Evolutionary conservation across 2,329 filamentous ascomycete genomes (phyloP).

Genomic region (Aspergillus japonicus): DNA sequence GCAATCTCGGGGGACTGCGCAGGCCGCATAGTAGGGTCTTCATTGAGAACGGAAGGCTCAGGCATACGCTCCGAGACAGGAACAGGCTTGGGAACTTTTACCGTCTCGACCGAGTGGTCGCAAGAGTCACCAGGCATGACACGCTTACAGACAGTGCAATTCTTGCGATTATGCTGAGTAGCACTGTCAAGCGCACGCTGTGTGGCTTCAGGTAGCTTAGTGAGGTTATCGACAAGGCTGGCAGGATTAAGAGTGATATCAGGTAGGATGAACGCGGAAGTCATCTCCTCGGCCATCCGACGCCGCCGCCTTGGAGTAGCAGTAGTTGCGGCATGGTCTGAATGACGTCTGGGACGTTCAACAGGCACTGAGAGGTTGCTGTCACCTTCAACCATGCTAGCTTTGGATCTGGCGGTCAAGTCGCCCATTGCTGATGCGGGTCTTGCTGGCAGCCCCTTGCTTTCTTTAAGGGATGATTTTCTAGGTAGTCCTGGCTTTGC

Average conservation of each 20-base stretch:
- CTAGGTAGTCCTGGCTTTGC: constrained; percentile 43
- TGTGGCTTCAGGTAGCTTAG: constrained; percentile 38
- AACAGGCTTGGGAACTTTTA: constrained; percentile 50
- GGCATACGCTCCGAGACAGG: constrained; percentile 53
- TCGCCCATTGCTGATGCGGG: constrained; percentile 38
- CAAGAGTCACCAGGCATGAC: constrained; percentile 36
- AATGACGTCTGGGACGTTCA: constrained; percentile 38
- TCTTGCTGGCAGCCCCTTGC: constrained; percentile 37
- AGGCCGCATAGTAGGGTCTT: constrained; percentile 60
- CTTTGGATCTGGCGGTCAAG: constrained; percentile 32
- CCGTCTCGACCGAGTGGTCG: constrained; percentile 31
- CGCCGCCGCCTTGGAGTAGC: constrained; percentile 52
- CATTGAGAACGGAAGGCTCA: constrained; percentile 45
- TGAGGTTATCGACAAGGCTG: constrained; percentile 29
- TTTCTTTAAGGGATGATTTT: constrained; percentile 57
- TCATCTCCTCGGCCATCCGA: constrained; percentile 55
- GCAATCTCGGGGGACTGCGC: constrained; percentile 69
- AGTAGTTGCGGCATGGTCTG: constrained; percentile 50
- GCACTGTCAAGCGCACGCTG: constrained; percentile 43
- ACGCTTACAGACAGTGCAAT: constrained; percentile 58
- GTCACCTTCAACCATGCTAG: constrained; percentile 28
- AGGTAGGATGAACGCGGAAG: constrained; percentile 63
- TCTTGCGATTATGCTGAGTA: constrained; percentile 52
- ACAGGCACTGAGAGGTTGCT: constrained; percentile 30
- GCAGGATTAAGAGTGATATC: constrained; percentile 56